Base-by-base conservation (phyloP, 2,329 filamentous ascomycete genomes). In the Ciborinia camelliae region DNA sequence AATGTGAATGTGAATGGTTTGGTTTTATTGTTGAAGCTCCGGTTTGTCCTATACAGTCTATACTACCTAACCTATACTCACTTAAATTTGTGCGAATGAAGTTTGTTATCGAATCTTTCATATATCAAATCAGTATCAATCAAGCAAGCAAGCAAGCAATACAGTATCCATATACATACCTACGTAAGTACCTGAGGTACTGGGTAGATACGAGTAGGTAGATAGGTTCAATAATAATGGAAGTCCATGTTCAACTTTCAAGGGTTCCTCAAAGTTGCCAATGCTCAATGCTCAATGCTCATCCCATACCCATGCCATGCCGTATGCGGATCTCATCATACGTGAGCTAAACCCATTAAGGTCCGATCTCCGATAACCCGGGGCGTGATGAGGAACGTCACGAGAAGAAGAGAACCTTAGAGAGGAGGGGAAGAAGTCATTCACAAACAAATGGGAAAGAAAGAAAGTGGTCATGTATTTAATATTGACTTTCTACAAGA, bases 241-340 rank as follows among this genome's bases (percentile, higher is more conserved):
- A 41, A 37, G 35, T 37, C 14, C 35, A 37, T 10, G 35, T 37
- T 37, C 35, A 37, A 37, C 9, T 37, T 37, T 10, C n/a, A n/a
- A 12, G 23, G 50, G 50, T 52, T 52, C 50, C 50, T 58, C 39
- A 26, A 51, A 18, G 28, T 52, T 18, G 28, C 8, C n/a, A n/a
- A n/a, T n/a, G n/a, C n/a, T n/a, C n/a, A n/a, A n/a, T n/a, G n/a
- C n/a, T n/a, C n/a, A n/a, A n/a, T n/a, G n/a, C n/a, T n/a, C n/a
- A n/a, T 37, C 9, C 7, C 35, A 10, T 37, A 9, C 7, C 43
- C n/a, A n/a, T 50, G 14, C 50, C 60, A 43, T 50, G 14, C 50
- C 60, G 32, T 63, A 47, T 62, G 60, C 39, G 48, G 50, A 43
- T 55, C 55, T 39, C 37, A 62, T 47, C 60, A 63, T 63, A 26